Evolutionary conservation across 2,329 filamentous ascomycete species (phyloP).

Genomic region (Cladorrhinum sp.): DNA sequence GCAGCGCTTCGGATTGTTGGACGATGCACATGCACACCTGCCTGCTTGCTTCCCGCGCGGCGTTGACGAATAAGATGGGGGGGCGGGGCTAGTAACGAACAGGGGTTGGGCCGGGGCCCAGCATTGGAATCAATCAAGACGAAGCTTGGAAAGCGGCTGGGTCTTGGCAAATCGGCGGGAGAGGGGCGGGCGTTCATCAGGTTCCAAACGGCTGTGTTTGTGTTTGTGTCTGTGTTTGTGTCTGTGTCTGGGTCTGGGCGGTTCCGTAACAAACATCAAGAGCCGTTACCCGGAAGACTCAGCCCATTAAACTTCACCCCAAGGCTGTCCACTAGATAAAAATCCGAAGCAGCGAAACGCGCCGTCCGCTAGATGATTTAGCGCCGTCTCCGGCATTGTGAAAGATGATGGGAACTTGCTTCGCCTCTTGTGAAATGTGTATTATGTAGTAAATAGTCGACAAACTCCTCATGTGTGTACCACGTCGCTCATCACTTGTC

Average conservation of each 20-base stretch:
- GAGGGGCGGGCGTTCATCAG: neutral
- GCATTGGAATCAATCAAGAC: too few relatives aligned
- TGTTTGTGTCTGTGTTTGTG: neutral
- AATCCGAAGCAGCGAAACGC: neutral
- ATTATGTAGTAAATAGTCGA: too few relatives aligned
- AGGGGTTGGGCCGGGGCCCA: neutral
- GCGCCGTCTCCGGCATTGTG: neutral
- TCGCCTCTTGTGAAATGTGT: neutral
- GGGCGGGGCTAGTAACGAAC: slow-evolving; percentile 2
- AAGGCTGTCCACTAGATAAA: too few relatives aligned
- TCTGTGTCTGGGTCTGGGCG: neutral
- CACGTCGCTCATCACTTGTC: too few relatives aligned
- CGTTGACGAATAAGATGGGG: slow-evolving; percentile 9
- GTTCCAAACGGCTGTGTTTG: neutral
- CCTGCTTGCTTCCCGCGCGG: neutral
- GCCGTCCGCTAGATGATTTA: neutral
- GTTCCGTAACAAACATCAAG: neutral
- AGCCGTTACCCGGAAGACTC: neutral
- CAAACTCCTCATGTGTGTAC: neutral
- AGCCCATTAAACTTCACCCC: neutral
- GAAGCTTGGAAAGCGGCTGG: neutral
- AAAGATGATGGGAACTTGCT: neutral
- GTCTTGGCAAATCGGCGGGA: neutral
- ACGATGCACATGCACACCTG: neutral
- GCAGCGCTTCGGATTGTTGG: slow-evolving; percentile 8